Percentiles rank a stretch among this genome's conserved stretches.
Evolutionary conservation across 371 early-diverging fungal species (phyloP).

Genomic region (Batkoa obscura): DNA sequence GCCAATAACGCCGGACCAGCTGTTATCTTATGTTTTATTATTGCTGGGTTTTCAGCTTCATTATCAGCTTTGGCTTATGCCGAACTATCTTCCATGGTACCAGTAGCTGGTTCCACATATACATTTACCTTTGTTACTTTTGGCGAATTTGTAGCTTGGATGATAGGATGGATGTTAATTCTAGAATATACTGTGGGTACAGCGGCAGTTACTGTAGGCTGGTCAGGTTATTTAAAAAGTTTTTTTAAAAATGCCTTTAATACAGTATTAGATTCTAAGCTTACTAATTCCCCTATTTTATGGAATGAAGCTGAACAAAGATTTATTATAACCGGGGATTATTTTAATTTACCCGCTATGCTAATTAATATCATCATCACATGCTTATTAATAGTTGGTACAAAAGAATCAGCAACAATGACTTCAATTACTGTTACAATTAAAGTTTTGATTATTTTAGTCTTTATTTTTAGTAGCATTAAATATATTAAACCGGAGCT

Average conservation of each 20-base stretch:
- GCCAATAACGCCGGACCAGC: constrained; percentile 60
- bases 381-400: constrained; percentile 36
- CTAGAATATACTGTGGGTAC: constrained; percentile 65
- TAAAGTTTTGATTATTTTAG: constrained; percentile 51
- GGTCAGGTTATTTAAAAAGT: constrained; percentile 54
- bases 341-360: constrained; percentile 57
- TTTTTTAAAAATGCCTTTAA: constrained; percentile 39
- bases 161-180: constrained; percentile 66
- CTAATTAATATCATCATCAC: constrained; percentile 38
- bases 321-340: constrained; percentile 24
- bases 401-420: constrained; percentile 45
- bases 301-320: constrained; percentile 23
- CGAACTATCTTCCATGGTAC: constrained; percentile 68
- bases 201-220: constrained; percentile 43
- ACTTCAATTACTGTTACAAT: constrained; percentile 46
- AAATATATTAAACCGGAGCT: constrained; percentile 43
- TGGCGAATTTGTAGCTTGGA: constrained; percentile 68
- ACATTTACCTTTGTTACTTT: constrained; percentile 66
- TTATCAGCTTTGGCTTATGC: constrained; percentile 61
- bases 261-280: constrained; percentile 18
- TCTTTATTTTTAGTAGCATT: constrained; percentile 52
- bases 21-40: constrained; percentile 50
- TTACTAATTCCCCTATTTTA: constrained; percentile 38
- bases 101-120: constrained; percentile 66
- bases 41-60: constrained; percentile 46